phyloP scores from a whole-genome alignment of 2,329 filamentous ascomycete species.

The Talaromyces atroroseus region DNA sequence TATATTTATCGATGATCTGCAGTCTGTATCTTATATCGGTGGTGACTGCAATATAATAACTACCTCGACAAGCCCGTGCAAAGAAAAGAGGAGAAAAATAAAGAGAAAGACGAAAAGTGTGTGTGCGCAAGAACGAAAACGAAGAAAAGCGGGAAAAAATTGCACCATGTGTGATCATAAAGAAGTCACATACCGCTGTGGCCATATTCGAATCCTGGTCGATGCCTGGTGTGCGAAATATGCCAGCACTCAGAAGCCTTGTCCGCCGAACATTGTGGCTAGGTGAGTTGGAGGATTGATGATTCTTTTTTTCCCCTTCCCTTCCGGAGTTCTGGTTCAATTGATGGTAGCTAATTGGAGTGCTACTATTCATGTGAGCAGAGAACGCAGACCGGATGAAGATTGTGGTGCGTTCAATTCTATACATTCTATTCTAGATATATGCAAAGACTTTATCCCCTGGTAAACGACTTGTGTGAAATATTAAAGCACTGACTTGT shows the following conservation, averaged over 20 bases:
- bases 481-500: neutral
- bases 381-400: slow-evolving; percentile 9
- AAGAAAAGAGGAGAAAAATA: neutral
- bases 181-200: slow-evolving; percentile 8
- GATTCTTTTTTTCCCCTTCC: neutral
- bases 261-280: slow-evolving; percentile 4
- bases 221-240: slow-evolving; percentile 6
- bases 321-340: neutral
- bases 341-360: neutral
- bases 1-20: neutral
- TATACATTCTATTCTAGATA: neutral
- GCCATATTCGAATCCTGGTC: slow-evolving; percentile 10
- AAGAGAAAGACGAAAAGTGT: no score
- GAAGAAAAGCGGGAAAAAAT: neutral
- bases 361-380: neutral
- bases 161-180: slow-evolving; percentile 12
- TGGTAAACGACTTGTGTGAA: no score
- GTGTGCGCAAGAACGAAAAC: neutral
- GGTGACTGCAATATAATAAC: neutral
- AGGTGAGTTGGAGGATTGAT: slow-evolving; percentile 1
- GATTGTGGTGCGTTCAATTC: slow-evolving; percentile 7
- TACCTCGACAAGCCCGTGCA: neutral
- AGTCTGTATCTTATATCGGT: neutral
- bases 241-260: slow-evolving; percentile 3
- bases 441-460: no score